These are phyloP conservation scores for Ganoderma boninense DNA, from an alignment of 1,284 basidiomycete species.

Conservation along the genomic window DNA sequence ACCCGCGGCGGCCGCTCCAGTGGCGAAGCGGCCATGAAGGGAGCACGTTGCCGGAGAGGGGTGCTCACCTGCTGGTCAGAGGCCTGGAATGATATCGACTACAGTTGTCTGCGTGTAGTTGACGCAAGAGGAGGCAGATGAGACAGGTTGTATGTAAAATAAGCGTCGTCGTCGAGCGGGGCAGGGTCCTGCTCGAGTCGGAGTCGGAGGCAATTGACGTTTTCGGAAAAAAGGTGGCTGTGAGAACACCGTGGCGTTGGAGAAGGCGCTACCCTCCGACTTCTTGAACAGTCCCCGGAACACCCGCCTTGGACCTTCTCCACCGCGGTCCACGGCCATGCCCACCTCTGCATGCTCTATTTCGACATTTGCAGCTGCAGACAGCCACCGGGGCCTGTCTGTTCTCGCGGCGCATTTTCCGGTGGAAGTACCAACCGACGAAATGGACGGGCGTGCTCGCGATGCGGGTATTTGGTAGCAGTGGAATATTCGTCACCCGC, in stretches of 20 bases:
- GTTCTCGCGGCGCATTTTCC: background rate
- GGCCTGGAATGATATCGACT: background rate
- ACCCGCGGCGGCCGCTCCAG: background rate
- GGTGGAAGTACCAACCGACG: background rate
- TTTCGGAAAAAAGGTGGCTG: background rate
- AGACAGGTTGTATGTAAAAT: background rate
- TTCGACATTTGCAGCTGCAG: background rate
- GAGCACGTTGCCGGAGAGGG: background rate
- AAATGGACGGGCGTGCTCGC: background rate
- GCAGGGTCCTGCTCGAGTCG: no score
- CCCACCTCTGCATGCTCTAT: no score
- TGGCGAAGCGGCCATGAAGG: background rate
- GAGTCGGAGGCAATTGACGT: no score
- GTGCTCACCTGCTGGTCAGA: background rate
- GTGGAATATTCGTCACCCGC: background rate
- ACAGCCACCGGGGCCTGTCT: background rate
- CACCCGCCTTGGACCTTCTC: no score
- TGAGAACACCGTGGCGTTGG: background rate
- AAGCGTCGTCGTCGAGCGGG: background rate
- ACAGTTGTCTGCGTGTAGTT: background rate
- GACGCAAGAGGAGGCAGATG: background rate
- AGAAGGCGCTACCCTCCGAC: background rate
- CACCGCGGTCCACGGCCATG: no score
- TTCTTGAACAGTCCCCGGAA: no score
- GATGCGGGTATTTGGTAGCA: background rate